phyloP scores from a whole-genome alignment of 2,329 filamentous ascomycete species.

The Exophiala lecanii-corni region DNA sequence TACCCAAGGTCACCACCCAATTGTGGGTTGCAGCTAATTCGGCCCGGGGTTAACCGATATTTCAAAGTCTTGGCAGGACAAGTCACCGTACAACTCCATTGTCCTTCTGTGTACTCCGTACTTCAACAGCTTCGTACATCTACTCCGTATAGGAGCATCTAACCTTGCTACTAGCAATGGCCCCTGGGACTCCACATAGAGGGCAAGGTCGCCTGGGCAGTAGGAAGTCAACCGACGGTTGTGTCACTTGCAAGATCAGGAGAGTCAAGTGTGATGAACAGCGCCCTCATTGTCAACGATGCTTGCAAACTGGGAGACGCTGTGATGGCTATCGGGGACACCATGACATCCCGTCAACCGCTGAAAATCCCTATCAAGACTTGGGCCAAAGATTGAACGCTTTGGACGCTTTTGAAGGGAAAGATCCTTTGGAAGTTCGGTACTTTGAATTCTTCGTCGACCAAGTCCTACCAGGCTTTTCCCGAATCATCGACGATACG shows the following conservation, averaged over 20 bases:
- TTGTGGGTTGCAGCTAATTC: too few relatives aligned
- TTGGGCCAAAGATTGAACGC: background rate
- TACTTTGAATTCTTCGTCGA: conserved; percentile 6
- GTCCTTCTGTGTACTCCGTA: too few relatives aligned
- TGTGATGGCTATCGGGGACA: conserved; percentile 31
- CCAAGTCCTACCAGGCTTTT: conserved; percentile 5
- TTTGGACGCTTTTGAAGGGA: background rate
- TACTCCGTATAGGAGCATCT: too few relatives aligned
- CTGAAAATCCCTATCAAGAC: background rate
- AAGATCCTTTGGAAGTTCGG: background rate
- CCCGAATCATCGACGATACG: background rate
- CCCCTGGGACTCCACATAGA: background rate
- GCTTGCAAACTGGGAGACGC: conserved; percentile 29
- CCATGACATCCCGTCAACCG: background rate
- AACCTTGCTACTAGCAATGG: background rate
- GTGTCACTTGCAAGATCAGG: conserved; percentile 32
- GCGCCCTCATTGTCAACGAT: conserved; percentile 30
- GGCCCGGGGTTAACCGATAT: background rate
- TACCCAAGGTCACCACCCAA: too few relatives aligned
- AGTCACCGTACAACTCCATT: too few relatives aligned
- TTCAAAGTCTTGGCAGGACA: background rate
- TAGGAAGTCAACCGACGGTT: conserved; percentile 27
- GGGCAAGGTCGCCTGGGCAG: background rate
- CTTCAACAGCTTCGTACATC: background rate
- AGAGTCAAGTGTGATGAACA: conserved; percentile 33